A percentile compares a stretch with the other conserved stretches of the same genome.
These are phyloP conservation scores for Aspergillus sergii DNA, from an alignment of 2,329 filamentous ascomycete species.

Conservation along the genomic window DNA sequence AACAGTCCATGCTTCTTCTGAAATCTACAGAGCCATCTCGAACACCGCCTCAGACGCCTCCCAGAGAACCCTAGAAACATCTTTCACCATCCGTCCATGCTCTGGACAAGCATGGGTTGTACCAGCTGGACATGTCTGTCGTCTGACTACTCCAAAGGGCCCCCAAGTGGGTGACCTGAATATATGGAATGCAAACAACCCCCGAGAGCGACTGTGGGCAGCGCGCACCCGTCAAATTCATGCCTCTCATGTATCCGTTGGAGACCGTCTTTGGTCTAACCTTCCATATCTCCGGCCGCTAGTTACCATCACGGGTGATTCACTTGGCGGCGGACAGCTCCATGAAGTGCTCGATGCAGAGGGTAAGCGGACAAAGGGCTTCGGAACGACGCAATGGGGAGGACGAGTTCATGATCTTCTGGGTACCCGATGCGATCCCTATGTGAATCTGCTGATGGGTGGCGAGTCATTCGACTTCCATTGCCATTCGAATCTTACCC, in stretches of 20 bases:
- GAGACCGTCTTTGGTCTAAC: slow-evolving; percentile 76
- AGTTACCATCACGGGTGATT: slow-evolving; percentile 70
- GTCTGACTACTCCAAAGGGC: slow-evolving; percentile 74
- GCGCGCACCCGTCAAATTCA: slow-evolving; percentile 77
- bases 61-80: slow-evolving; percentile 35
- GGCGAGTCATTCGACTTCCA: slow-evolving; percentile 77
- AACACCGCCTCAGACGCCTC: slow-evolving; percentile 33
- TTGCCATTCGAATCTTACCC: slow-evolving; percentile 79
- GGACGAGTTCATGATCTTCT: slow-evolving; percentile 75
- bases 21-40: slow-evolving; percentile 41
- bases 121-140: slow-evolving; percentile 67
- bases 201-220: slow-evolving; percentile 82
- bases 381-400: slow-evolving; percentile 55
- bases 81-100: slow-evolving; percentile 70
- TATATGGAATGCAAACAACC: slow-evolving; percentile 76
- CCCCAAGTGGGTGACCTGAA: slow-evolving; percentile 85
- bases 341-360: slow-evolving; percentile 39
- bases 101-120: slow-evolving; percentile 75
- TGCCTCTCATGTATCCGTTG: slow-evolving; percentile 69
- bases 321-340: slow-evolving; percentile 51
- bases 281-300: slow-evolving; percentile 77
- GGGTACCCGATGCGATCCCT: slow-evolving; percentile 82
- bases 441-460: slow-evolving; percentile 74
- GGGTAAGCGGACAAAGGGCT: slow-evolving; percentile 36
- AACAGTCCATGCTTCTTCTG: slow-evolving; percentile 37